Evolutionary conservation across 2,329 filamentous ascomycete species (phyloP).

Genomic region (Fusarium foetens): DNA sequence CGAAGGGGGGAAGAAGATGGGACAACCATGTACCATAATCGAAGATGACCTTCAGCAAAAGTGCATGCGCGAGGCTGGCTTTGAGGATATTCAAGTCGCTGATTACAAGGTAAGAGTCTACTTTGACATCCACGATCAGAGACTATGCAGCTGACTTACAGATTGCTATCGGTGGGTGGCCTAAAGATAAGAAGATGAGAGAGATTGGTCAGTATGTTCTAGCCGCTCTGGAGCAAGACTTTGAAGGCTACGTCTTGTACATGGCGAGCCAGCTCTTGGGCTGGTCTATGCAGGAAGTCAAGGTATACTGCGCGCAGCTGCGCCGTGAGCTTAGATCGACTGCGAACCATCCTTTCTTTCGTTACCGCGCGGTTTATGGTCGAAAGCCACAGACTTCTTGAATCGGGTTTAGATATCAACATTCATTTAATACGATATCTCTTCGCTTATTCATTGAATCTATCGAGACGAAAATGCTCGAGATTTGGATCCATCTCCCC

Average conservation of each 20-base stretch:
- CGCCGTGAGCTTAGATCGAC: conserved; percentile 1
- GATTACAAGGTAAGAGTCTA: not conserved
- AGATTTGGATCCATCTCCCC: not conserved
- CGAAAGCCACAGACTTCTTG: not conserved
- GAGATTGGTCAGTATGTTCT: conserved; percentile 1
- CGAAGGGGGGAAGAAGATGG: conserved; percentile 38
- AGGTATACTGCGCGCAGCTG: not conserved
- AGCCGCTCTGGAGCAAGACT: not conserved
- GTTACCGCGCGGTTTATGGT: not conserved
- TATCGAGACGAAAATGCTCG: not conserved
- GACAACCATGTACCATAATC: not conserved
- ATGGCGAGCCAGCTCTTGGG: conserved; percentile 9
- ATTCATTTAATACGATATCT: accelerated
- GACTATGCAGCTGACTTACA: not conserved
- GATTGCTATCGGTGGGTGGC: not conserved
- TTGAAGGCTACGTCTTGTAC: conserved; percentile 1
- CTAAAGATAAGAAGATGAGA: not conserved
- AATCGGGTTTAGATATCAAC: accelerated
- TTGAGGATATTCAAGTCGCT: not conserved
- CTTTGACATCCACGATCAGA: too few relatives aligned
- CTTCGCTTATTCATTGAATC: not conserved
- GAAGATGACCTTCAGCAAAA: conserved; percentile 7
- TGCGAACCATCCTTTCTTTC: conserved; percentile 1
- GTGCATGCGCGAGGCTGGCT: conserved; percentile 1
- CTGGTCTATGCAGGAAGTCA: not conserved